Percentiles rank a stretch among this genome's conserved stretches.
These are phyloP conservation scores for Neopestalotiopsis rosae DNA, from an alignment of 2,329 filamentous ascomycete genomes.

Conservation along the genomic window DNA sequence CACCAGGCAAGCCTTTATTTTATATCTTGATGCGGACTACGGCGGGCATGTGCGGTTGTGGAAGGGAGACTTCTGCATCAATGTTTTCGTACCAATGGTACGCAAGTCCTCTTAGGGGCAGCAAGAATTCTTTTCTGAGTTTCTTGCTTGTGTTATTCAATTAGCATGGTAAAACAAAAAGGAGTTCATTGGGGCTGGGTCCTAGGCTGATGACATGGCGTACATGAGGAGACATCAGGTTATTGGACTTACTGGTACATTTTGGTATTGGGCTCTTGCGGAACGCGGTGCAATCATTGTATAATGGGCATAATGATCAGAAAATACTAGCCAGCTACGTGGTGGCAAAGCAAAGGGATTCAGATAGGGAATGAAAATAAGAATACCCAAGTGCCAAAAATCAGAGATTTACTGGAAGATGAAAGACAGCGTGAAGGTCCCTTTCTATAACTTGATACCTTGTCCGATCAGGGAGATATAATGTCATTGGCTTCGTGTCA, in stretches of 20 bases:
- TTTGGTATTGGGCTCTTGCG: constrained; percentile 3
- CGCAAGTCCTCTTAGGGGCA: not conserved
- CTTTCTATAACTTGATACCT: not conserved
- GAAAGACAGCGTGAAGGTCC: not conserved
- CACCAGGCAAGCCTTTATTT: constrained; percentile 22
- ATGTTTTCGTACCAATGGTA: not conserved
- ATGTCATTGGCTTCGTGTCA: not conserved
- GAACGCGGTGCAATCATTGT: not conserved
- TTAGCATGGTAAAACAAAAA: constrained; percentile 3
- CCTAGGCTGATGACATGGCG: not conserved
- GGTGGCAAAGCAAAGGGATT: not conserved
- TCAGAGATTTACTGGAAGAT: not conserved
- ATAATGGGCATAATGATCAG: constrained; percentile 14
- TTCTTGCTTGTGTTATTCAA: not conserved
- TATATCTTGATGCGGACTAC: constrained; percentile 21
- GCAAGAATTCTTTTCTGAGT: not conserved
- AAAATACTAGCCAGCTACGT: not conserved
- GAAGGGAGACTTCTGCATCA: not conserved
- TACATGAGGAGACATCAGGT: not conserved
- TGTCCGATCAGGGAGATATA: not conserved
- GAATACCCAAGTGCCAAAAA: not conserved
- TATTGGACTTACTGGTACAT: constrained; percentile 3
- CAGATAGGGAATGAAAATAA: not conserved
- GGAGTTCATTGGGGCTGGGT: constrained; percentile 6
- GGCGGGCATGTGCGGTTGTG: not conserved